Base-by-base conservation (phyloP, 768 basidiomycete genomes). In the Lyophyllum semitale region DNA sequence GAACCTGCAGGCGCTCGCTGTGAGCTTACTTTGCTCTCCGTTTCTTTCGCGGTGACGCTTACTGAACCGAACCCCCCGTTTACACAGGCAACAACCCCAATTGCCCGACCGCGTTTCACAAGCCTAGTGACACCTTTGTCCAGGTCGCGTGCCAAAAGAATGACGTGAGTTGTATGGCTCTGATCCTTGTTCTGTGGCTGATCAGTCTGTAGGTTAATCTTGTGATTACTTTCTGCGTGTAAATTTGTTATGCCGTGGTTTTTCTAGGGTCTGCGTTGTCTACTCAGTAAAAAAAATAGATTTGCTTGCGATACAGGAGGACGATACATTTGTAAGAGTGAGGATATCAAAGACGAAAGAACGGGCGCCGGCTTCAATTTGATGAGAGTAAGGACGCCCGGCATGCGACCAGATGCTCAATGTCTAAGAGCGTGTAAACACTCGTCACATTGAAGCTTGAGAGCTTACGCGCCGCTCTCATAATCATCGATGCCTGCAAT, bases 1-100 rank as follows among this genome's bases (percentile, higher is more conserved):
- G 67, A 77, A 45, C 73, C 74, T 40, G 58, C 65, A 17, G 79
- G 79, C 1, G 68, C 73, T n/a, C 66, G 71, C 57, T 81, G 79
- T 77, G 58, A 65, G 74, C 59, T 3, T 27, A 38, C 18, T 13
- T 3, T 8, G 18, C 27, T n/a, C n/a, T n/a, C n/a, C 13, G 23
- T 1, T 20, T 18, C n/a, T 35, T 33, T 30, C 8, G 22, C 41
- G 9, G 45, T n/a, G 8, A 9, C 17, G 8, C 43, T 35, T 26
- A 47, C 23, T 50, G 17, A n/a, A 32, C 29, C 23, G 2, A 2
- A 22, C n/a, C 48, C 41, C 9, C 30, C 40, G n/a, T 13, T 44
- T 35, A 29, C 18, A 46, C 46, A 80, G 77, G 78, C 60, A 69
- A 58, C 26, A 59, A 63, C 22, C 51, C 70, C 9, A 61, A 60